Evolutionary conservation across 1,139 yeast species (phyloP), one percentile per base, ranked within the genome.

Genomic region (Tardiomyces depauwii): DNA sequence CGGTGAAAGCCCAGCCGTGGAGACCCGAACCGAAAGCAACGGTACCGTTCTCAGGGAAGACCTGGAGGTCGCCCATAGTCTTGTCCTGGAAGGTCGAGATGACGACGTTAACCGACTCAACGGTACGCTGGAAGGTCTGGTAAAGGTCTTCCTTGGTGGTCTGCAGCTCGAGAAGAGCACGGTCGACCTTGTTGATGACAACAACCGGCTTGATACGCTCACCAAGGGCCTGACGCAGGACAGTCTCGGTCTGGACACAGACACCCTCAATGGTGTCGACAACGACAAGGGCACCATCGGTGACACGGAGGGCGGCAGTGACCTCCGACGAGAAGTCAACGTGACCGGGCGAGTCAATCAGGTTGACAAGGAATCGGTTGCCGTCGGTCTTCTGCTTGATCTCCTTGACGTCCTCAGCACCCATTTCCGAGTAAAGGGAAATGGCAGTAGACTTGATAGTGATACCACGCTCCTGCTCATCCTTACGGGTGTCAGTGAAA

Each of bases 221-320:
- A 4, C 82, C 77, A 97, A 97, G 91, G 47, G 96, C 87, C 62
- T 93, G 98, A 58, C 97, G 76, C 50, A 93, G 70, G 1, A 93
- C 98, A 21, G 93, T 89, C 10, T 91, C 86, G 0, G 98, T 93
- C 62, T 91, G 98, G 0, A 96, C 88, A 59, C 97, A 88, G 0
- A 93, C 97, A 32, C 99, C 99, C 66, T 93, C 99, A 2, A 93
- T 96, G 2, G 85, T 96, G 63, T 91, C 98, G 1, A 93, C 96
- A 18, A 93, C 70, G 0, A 93, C 93, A 5, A 93, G 82, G 0
- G 97, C 96, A 36, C 97, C 97, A 62, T 93, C 99, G 66, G 97
- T 93, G 44, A 93, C 70, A 59, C 98, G 73, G 1, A 97, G 87
- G 0, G 97, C 95, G 0, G 96, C 85, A 14, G 96, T 85, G 0